Percentiles rank a stretch among this genome's conserved stretches.
These are phyloP conservation scores for Delphinella strobiligena DNA, from an alignment of 2,329 filamentous ascomycete genomes.

Conservation along the genomic window DNA sequence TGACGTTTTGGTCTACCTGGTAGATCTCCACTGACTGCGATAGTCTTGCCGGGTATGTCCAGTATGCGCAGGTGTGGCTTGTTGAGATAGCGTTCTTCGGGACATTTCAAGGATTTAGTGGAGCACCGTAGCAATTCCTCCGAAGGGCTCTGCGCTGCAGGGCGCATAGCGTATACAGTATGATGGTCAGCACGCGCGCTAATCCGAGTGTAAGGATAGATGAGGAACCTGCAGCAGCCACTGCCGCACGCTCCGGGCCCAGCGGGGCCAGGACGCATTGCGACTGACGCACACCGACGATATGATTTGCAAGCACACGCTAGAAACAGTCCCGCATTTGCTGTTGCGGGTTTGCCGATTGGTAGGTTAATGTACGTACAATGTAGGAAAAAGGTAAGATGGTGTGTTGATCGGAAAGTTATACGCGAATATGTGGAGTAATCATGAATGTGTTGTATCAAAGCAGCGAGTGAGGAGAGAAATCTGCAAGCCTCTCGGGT, in stretches of 20 bases:
- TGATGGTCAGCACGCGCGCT: no score
- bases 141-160: no score
- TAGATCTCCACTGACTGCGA: no score
- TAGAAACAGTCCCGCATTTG: neutral
- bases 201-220: neutral
- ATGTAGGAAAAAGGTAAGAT: no score
- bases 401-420: neutral
- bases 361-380: neutral
- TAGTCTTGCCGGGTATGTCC: no score
- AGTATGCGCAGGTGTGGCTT: no score
- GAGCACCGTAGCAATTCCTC: no score
- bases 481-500: neutral
- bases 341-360: neutral
- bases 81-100: no score
- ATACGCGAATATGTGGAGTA: neutral
- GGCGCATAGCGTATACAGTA: no score
- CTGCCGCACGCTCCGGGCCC: neutral
- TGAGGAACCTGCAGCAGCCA: neutral
- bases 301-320: neutral
- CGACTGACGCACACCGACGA: neutral
- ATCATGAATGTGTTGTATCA: neutral
- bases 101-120: no score
- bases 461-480: neutral
- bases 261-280: neutral
- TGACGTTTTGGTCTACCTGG: no score